Evolutionary conservation across 495 filamentous ascomycete species (phyloP).

Genomic region (Xylaria telfairii): DNA sequence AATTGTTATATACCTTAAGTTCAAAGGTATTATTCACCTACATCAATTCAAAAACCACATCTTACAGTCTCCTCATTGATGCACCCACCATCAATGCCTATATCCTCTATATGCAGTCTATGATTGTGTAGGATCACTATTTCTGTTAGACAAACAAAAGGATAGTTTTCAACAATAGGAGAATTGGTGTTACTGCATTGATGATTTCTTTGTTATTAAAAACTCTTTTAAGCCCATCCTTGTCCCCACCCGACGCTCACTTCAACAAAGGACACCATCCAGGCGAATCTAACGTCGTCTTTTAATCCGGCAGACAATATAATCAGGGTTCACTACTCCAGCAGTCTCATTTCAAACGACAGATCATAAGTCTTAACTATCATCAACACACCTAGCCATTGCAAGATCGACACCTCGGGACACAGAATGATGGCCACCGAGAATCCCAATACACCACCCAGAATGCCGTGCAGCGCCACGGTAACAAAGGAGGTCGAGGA

Average conservation of each 20-base stretch:
- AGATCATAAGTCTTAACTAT: background rate
- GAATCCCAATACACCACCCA: background rate
- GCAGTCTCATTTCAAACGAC: too few relatives aligned
- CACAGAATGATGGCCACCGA: background rate
- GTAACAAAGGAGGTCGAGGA: background rate
- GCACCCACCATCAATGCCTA: background rate
- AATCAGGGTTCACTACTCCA: background rate
- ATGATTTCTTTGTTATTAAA: background rate
- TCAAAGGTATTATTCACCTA: background rate
- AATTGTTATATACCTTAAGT: background rate
- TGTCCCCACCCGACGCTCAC: background rate
- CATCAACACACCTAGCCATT: background rate
- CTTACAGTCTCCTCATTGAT: background rate
- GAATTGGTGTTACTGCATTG: background rate
- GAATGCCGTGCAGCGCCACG: too few relatives aligned
- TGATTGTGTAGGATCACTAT: background rate
- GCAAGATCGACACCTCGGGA: background rate
- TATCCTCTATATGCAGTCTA: background rate
- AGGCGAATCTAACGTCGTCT: background rate
- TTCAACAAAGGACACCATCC: background rate
- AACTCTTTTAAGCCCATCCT: background rate
- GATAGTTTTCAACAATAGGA: background rate
- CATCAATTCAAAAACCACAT: background rate
- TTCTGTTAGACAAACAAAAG: conserved; percentile 4
- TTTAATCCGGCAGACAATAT: background rate